Conservation (phyloP, 2,329 filamentous ascomycete species). For the Bipolaris victoriae region DNA sequence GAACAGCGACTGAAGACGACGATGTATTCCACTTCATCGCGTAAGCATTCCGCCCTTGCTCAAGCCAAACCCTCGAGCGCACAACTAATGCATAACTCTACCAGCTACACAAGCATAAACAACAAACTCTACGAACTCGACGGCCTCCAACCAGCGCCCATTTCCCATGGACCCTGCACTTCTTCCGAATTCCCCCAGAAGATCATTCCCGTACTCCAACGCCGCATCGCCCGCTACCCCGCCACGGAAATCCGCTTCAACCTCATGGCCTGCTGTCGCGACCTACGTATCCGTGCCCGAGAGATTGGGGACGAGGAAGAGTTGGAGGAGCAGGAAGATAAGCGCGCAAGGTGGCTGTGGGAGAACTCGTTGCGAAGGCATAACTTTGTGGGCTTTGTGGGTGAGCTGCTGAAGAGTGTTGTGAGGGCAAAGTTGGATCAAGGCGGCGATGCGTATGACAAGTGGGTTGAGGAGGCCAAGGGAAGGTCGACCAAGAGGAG, state of each 20-base stretch:
- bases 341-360: slow-evolving; percentile 87
- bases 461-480: slow-evolving; percentile 74
- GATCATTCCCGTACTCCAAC: slow-evolving; percentile 85
- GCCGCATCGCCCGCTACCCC: slow-evolving; percentile 84
- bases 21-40: slow-evolving; percentile 98
- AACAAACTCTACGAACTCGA: slow-evolving; percentile 91
- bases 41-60: slow-evolving; percentile 20
- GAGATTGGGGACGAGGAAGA: slow-evolving; percentile 84
- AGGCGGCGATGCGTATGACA: slow-evolving; percentile 69
- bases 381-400: slow-evolving; percentile 96
- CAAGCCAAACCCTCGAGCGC: background rate
- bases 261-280: slow-evolving; percentile 87
- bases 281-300: slow-evolving; percentile 75
- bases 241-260: slow-evolving; percentile 92
- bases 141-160: slow-evolving; percentile 89
- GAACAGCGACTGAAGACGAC: slow-evolving; percentile 73
- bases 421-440: slow-evolving; percentile 74
- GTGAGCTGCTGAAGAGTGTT: slow-evolving; percentile 86
- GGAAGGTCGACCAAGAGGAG: slow-evolving; percentile 59
- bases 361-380: slow-evolving; percentile 91
- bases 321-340: slow-evolving; percentile 79
- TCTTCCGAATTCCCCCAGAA: slow-evolving; percentile 75
- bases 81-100: slow-evolving; percentile 8
- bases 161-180: slow-evolving; percentile 79
- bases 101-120: slow-evolving; percentile 75